Evolutionary conservation across 2,329 filamentous ascomycete species (phyloP).

Genomic region (Rutstroemia sp.): DNA sequence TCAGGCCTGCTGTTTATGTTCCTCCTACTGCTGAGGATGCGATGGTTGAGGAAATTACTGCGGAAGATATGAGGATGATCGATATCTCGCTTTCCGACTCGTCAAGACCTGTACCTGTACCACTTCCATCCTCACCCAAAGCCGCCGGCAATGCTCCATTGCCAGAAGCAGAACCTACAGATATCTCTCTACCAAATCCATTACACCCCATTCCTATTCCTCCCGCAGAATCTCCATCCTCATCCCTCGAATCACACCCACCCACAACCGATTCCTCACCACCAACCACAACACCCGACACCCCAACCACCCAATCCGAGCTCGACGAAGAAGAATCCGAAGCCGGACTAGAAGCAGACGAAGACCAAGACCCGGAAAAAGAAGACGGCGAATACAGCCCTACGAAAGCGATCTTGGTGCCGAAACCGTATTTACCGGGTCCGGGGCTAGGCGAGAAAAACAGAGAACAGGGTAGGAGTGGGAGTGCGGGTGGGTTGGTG

Average conservation of each 20-base stretch:
- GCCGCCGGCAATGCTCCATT: no score
- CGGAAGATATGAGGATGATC: conserved; percentile 11
- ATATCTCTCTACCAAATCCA: no score
- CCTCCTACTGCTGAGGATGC: neutral
- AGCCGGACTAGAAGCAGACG: neutral
- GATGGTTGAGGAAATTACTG: neutral
- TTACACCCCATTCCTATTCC: no score
- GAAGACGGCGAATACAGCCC: conserved; percentile 19
- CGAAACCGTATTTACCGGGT: conserved; percentile 5
- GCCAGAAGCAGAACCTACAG: no score
- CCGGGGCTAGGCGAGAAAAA: neutral
- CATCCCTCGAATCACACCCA: no score
- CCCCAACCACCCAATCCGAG: conserved; percentile 21
- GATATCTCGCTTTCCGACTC: conserved; percentile 8
- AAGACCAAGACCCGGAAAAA: conserved; percentile 7
- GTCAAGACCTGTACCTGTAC: no score
- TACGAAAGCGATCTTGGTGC: conserved; percentile 23
- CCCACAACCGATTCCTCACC: conserved; percentile 15
- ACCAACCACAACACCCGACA: conserved; percentile 15
- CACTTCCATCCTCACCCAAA: no score
- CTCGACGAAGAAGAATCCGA: neutral
- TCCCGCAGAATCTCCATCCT: no score
- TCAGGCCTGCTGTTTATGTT: conserved; percentile 38
- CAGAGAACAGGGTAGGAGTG: neutral
- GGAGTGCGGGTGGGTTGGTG: neutral